These are phyloP conservation scores for Boehmeria nivea DNA, from an alignment of 306 rosid species.

Conservation along the genomic window DNA sequence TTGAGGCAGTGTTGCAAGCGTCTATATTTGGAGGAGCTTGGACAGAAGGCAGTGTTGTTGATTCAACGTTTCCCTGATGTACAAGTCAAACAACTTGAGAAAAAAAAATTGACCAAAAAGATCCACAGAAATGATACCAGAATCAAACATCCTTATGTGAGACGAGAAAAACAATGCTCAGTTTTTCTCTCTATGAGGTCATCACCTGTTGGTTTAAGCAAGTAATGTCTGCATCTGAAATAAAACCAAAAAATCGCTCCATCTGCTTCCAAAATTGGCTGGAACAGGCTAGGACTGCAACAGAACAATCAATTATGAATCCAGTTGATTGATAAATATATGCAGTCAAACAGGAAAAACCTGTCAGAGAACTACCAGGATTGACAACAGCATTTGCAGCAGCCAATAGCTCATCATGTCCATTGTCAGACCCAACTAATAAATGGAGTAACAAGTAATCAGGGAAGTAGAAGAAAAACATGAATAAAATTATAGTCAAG, in stretches of 20 bases:
- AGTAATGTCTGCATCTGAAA: constrained; percentile 58
- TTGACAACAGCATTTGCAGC: constrained; percentile 73
- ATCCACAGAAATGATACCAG: constrained; percentile 9
- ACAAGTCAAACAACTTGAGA: constrained; percentile 18
- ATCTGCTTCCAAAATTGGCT: constrained; percentile 79
- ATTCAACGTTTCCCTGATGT: constrained; percentile 61
- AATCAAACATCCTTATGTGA: not conserved
- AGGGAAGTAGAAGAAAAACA: constrained; percentile 11
- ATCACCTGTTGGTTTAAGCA: constrained; percentile 81
- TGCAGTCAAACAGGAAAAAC: constrained; percentile 21
- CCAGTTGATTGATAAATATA: constrained; percentile 16
- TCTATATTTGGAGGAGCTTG: constrained; percentile 42
- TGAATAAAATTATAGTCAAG: too few species aligned
- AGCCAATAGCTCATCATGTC: constrained; percentile 82
- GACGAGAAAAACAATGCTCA: not conserved
- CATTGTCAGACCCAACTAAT: constrained; percentile 89
- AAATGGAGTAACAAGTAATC: constrained; percentile 33
- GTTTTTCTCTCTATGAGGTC: constrained; percentile 9
- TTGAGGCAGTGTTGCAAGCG: constrained; percentile 38
- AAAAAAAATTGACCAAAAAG: constrained; percentile 9
- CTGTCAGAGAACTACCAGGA: constrained; percentile 51
- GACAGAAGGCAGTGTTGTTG: constrained; percentile 29
- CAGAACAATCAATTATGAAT: constrained; percentile 26
- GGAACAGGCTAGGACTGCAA: constrained; percentile 60
- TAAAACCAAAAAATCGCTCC: constrained; percentile 74